A percentile compares a stretch with the other conserved stretches of the same genome.
These are phyloP conservation scores for Penicillium sp. DNA, from an alignment of 2,329 filamentous ascomycete genomes.

Conservation along the genomic window DNA sequence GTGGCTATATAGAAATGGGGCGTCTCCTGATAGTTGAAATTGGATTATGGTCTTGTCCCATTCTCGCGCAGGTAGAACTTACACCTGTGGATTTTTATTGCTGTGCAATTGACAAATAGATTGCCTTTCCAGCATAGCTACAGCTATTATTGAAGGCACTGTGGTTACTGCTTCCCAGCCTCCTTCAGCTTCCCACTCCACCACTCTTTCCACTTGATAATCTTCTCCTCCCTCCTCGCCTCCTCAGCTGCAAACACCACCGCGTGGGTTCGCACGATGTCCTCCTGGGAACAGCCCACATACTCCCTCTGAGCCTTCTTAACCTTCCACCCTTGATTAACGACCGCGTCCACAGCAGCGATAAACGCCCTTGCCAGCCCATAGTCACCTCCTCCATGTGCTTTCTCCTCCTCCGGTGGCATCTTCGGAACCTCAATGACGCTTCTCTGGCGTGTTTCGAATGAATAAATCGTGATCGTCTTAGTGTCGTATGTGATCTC, in stretches of 20 bases:
- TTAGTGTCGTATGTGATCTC: slow-evolving; percentile 85
- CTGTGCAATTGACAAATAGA: background rate
- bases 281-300: slow-evolving; percentile 83
- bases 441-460: slow-evolving; percentile 60
- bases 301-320: slow-evolving; percentile 73
- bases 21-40: slow-evolving; percentile 23
- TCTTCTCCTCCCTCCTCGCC: slow-evolving; percentile 70
- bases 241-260: slow-evolving; percentile 95
- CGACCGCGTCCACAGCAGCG: slow-evolving; percentile 77
- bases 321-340: slow-evolving; percentile 69
- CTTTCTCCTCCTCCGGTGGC: slow-evolving; percentile 59
- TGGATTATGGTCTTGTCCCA: background rate
- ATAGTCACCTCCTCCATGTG: slow-evolving; percentile 78
- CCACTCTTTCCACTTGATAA: slow-evolving; percentile 78
- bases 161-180: background rate
- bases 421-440: slow-evolving; percentile 64
- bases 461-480: slow-evolving; percentile 76
- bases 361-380: slow-evolving; percentile 84
- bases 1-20: slow-evolving; percentile 47
- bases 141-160: background rate
- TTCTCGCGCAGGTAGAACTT: background rate
- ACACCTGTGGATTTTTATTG: background rate
- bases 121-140: background rate
- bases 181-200: slow-evolving; percentile 65
- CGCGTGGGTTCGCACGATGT: slow-evolving; percentile 86